phyloP scores from a whole-genome alignment of 306 rosid genomes.

The Cucurbita maxima region DNA sequence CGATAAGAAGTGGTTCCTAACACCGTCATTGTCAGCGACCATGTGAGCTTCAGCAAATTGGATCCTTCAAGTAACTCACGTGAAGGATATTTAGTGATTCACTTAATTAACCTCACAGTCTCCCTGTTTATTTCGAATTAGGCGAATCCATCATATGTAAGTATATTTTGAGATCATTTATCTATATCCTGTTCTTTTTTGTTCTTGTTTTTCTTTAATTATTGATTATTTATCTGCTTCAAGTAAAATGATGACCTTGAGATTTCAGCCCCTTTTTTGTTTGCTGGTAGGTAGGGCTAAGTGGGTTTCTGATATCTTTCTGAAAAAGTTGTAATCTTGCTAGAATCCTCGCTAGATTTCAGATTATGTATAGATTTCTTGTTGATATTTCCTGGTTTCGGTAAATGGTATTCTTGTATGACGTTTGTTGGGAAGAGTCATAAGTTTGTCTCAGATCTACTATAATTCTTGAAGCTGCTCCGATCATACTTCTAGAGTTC shows the following conservation, averaged over 20 bases:
- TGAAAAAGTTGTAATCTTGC: background rate
- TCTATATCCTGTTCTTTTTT: background rate
- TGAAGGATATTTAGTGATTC: constrained; percentile 15
- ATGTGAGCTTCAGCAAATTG: constrained; percentile 21
- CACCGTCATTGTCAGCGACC: constrained; percentile 15
- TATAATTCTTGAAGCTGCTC: constrained; percentile 6
- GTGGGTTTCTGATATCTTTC: background rate
- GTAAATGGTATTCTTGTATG: background rate
- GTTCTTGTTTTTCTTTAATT: background rate
- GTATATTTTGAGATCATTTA: background rate
- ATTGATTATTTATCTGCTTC: background rate
- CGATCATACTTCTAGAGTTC: background rate
- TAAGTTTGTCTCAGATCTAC: constrained; percentile 12
- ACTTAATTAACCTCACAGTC: constrained; percentile 7
- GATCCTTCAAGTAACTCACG: constrained; percentile 8
- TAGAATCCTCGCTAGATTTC: background rate
- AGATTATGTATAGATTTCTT: background rate
- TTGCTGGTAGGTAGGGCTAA: background rate
- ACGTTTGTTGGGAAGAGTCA: constrained; percentile 5
- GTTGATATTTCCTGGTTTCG: background rate
- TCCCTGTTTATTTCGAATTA: background rate
- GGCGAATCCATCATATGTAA: background rate
- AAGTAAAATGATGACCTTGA: background rate
- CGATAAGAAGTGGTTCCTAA: constrained; percentile 21
- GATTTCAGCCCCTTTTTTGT: background rate